Conservation (phyloP, 2,329 filamentous ascomycete genomes). For the Penicillium griseofulvum region DNA sequence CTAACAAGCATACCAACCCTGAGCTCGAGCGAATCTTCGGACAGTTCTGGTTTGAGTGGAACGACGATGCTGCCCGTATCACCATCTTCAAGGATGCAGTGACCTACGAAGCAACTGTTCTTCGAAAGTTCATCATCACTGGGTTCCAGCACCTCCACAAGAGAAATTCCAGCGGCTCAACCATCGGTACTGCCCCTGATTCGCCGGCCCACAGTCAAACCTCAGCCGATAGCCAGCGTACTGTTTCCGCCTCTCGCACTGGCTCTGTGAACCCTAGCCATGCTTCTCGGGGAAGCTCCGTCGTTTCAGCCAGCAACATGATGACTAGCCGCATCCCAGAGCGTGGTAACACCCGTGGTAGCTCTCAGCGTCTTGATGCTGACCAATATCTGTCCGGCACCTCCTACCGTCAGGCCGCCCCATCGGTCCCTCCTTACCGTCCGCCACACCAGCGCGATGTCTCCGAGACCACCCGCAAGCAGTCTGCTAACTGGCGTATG, state of each 20-base stretch:
- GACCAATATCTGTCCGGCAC: background rate
- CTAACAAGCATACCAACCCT: background rate
- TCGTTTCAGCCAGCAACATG: background rate
- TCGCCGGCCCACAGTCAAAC: background rate
- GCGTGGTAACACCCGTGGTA: background rate
- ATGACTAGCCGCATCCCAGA: background rate
- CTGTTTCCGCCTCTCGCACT: background rate
- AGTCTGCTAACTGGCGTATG: background rate
- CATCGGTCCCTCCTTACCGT: background rate
- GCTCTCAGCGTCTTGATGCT: background rate
- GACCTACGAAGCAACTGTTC: conserved; percentile 4
- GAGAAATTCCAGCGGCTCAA: background rate
- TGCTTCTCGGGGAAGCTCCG: background rate
- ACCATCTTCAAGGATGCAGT: conserved; percentile 3
- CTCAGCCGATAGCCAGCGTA: background rate
- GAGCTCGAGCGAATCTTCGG: conserved; percentile 4
- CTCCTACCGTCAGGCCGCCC: background rate
- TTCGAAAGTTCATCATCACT: conserved; percentile 9
- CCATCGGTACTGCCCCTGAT: background rate
- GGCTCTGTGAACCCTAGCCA: background rate
- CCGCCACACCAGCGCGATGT: background rate
- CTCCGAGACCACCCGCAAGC: too few species aligned
- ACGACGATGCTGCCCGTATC: background rate
- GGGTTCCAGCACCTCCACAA: conserved; percentile 1
- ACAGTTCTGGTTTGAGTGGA: conserved; percentile 10